phyloP scores from a whole-genome alignment of 2,329 filamentous ascomycete genomes.

The Exophiala sideris region DNA sequence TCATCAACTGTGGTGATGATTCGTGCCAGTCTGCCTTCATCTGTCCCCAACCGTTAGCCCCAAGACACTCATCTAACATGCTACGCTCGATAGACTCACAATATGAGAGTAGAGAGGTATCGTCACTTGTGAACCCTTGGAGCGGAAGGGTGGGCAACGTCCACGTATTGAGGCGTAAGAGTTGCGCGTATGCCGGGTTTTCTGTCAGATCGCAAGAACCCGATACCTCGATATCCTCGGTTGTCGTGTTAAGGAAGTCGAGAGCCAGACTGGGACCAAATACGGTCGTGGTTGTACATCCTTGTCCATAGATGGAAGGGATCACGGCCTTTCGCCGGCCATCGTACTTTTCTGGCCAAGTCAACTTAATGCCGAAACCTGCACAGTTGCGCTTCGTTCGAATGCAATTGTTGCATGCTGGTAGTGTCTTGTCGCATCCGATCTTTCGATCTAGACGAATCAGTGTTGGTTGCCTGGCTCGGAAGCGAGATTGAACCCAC shows the following conservation, averaged over 20 bases:
- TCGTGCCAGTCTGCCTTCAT: background rate
- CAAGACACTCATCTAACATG: background rate
- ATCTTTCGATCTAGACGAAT: conserved; percentile 2
- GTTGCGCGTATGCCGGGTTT: background rate
- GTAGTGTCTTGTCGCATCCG: conserved; percentile 3
- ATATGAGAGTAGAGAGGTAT: background rate
- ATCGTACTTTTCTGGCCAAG: conserved; percentile 4
- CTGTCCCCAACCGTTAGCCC: background rate
- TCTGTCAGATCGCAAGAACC: background rate
- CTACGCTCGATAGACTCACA: background rate
- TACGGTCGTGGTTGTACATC: background rate
- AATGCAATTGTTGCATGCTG: conserved; percentile 6
- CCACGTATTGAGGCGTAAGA: background rate
- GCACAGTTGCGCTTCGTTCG: conserved; percentile 1
- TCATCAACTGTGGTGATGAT: conserved; percentile 5
- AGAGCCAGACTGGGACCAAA: background rate
- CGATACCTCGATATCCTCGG: background rate
- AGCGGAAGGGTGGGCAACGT: background rate
- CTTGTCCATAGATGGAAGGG: background rate
- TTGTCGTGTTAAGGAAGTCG: conserved; percentile 1
- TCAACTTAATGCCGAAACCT: background rate
- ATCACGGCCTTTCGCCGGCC: background rate
- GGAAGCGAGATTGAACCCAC: background rate
- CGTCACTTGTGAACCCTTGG: background rate
- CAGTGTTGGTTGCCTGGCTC: background rate